Base-by-base conservation (phyloP, 257 asterid species). In the Salvia splendens region DNA sequence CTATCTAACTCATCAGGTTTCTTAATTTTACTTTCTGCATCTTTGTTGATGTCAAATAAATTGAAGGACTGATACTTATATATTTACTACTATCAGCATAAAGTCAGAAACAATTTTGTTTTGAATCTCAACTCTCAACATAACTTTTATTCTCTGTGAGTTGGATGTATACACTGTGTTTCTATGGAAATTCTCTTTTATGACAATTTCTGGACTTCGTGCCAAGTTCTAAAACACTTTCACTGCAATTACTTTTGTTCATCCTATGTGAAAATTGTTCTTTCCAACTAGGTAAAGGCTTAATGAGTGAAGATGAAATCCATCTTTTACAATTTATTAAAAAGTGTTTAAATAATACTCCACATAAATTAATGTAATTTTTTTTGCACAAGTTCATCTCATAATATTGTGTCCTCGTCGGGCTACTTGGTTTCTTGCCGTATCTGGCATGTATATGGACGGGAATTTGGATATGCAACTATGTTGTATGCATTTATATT, bases 1-100 rank as follows among this genome's bases (percentile, higher is more conserved):
- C 56, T 92, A 87, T 80, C 83, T 89, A 75, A 83, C 97, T 76
- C 87, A 92, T 82, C 97, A 89, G 98, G 95, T 89, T 50, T 46
- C 67, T 35, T 68, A 61, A 12, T 51, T 11, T 38, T 58, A 17
- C 30, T 24, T 24, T 24, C 30, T 24, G 30, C 30, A 24, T 24
- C 30, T 24, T 24, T 24, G 30, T 24, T 24, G 30, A 24, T 24
- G 30, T 24, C 30, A 9, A 12, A 9, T 8, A 49, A 15, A 49
- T 49, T 5, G 6, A 49, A 16, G 55, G 32, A 49, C 24, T 49
- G 11, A 15, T 14, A 51, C 2, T 17, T 24, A 24, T 24, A 70
- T 16, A 67, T 66, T 60, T 45, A 9, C 59, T 65, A 24, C 30
- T 20, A 33, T 41, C 47, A 40, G 63, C 55, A 54, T 8, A 51